Base-by-base conservation (phyloP, 805 yeast genomes). In the Starmerella stigmatis region DNA sequence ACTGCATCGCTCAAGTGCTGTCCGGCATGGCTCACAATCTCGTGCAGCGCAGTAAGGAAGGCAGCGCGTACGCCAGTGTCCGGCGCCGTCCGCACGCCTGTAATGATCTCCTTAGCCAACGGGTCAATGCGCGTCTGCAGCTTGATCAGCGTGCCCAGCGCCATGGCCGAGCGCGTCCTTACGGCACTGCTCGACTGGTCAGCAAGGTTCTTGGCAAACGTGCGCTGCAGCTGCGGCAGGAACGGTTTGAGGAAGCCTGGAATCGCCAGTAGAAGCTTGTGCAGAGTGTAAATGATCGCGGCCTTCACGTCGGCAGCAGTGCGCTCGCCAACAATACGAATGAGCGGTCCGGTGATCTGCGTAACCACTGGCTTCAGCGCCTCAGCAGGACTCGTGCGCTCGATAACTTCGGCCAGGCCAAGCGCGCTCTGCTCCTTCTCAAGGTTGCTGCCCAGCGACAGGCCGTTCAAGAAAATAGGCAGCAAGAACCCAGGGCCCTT, bases 251-350 rank as follows among this genome's bases (percentile, higher is more conserved):
- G 72, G 62, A 85, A 84, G 60, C 81, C 85, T 2, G 98, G 96
- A 55, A 89, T 82, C 68, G 86, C 83, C 20, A 67, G 66, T 57
- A 92, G 77, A 59, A 94, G 68, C 52, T 75, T 75, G 59, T 81
- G 82, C 62, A 94, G 73, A 1, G 97, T 94, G 51, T 73, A 72
- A 58, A 92, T 71, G 55, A 94, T 89, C n/a, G 95, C 94, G 29
- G 94, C 80, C 70, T 92, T 92, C 56, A 92, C 85, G 55, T 86
- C 95, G 50, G 94, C 74, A 15, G 80, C 75, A 54, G 85, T 89
- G 64, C 95, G 78, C 64, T 92, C 99, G 59, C 99, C 98, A 60
- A 89, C 84, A 46, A 89, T 94, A 72, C 99, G 86, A 65, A 92
- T 92, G 60, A 92, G 73, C 31, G 98, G 98, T 66, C 99, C 99